Conservation (phyloP, 2,329 filamentous ascomycete genomes). For the Shiraia bambusicola region DNA sequence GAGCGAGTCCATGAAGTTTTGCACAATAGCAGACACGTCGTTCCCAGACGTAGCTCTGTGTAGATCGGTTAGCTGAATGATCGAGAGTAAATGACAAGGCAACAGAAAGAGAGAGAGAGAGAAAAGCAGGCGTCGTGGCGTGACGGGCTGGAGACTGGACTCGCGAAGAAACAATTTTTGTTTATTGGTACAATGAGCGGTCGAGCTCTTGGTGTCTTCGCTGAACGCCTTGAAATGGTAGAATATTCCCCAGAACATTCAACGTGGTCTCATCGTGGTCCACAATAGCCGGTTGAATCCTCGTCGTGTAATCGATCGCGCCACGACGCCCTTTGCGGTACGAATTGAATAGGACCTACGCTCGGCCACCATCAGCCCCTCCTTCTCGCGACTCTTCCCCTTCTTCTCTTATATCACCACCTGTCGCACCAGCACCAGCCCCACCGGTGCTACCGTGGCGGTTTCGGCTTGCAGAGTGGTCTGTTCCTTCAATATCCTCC, state of each 20-base stretch:
- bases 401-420: conserved; percentile 88
- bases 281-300: conserved; percentile 20
- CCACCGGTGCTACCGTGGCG: conserved; percentile 63
- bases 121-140: conserved; percentile 33
- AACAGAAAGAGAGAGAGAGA: conserved; percentile 7
- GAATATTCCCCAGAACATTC: conserved; percentile 15
- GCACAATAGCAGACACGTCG: conserved; percentile 77
- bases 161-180: conserved; percentile 33
- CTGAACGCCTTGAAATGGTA: conserved; percentile 38
- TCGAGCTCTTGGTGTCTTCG: conserved; percentile 12
- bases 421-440: conserved; percentile 82
- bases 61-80: conserved; percentile 21
- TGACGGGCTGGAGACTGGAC: conserved; percentile 26
- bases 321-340: conserved; percentile 38
- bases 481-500: conserved; percentile 60
- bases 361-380: conserved; percentile 95
- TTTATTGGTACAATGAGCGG: conserved; percentile 40
- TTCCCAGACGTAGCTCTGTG: conserved; percentile 52
- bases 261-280: conserved; percentile 19
- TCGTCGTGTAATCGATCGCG: conserved; percentile 33
- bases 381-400: conserved; percentile 86
- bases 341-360: conserved; percentile 74
- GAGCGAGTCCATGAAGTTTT: conserved; percentile 85
- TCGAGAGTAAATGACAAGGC: not conserved
- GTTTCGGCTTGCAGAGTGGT: conserved; percentile 32